Percentiles rank a stretch among this genome's conserved stretches.
Evolutionary conservation across 176 grass and related monocot species (phyloP).

Genomic region (Oropetium thomaeum): DNA sequence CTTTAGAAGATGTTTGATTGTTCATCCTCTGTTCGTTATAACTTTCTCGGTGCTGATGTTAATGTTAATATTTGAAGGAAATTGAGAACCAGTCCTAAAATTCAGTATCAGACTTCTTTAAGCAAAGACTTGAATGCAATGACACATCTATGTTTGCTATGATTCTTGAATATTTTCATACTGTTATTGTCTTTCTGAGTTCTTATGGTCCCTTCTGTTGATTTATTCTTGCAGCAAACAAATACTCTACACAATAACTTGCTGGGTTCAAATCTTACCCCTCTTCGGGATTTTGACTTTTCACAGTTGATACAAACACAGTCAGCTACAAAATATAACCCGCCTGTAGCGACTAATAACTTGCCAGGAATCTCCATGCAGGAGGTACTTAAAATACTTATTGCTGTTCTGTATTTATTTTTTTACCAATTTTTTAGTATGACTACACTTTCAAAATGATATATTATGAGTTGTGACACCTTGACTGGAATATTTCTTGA

Average conservation of each 20-base stretch:
- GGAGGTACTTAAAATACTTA: conserved; percentile 52
- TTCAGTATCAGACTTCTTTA: neutral
- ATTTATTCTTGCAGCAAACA: conserved; percentile 63
- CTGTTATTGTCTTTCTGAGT: neutral
- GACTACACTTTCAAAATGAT: neutral
- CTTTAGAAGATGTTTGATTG: neutral
- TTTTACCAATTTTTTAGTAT: conserved; percentile 9
- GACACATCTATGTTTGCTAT: neutral
- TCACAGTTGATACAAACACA: conserved; percentile 64
- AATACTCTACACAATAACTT: conserved; percentile 70
- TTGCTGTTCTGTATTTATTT: neutral
- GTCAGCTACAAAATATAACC: conserved; percentile 67
- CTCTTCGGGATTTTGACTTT: conserved; percentile 82
- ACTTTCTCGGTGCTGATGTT: conserved; percentile 5
- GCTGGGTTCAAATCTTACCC: conserved; percentile 56
- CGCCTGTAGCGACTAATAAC: conserved; percentile 60
- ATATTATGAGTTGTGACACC: neutral
- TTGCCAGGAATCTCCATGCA: conserved; percentile 60
- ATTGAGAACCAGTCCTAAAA: neutral
- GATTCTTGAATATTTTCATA: neutral
- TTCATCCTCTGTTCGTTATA: neutral
- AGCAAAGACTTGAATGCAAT: neutral
- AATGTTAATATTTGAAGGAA: conserved; percentile 1
- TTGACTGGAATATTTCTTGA: neutral
- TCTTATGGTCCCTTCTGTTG: conserved; percentile 24